phyloP scores from a whole-genome alignment of 352 stramenopile genomes.

The Globisporangium nodosum region DNA sequence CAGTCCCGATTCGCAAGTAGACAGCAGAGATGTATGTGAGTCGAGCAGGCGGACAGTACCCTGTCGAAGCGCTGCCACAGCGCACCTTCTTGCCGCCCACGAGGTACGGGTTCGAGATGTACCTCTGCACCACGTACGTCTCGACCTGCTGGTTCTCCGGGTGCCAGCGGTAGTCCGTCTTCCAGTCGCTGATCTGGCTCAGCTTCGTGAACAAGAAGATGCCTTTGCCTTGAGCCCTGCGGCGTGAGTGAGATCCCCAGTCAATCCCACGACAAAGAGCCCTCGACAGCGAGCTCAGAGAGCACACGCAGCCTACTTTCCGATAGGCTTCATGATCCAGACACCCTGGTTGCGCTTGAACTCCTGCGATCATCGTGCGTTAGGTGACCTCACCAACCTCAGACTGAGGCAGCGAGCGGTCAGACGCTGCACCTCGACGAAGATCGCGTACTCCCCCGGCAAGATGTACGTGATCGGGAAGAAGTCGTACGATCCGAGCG shows the following conservation, averaged over 20 bases:
- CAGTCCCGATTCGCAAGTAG: neutral
- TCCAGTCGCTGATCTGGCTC: conserved; percentile 91
- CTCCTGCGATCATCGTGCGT: conserved; percentile 27
- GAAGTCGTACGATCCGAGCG: conserved; percentile 80
- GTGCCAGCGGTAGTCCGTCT: conserved; percentile 82
- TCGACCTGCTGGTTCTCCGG: conserved; percentile 81
- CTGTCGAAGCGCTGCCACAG: neutral
- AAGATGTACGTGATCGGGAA: conserved; percentile 93
- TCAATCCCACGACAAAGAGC: neutral
- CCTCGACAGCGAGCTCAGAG: neutral
- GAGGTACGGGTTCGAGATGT: conserved; percentile 92
- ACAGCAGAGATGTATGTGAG: neutral
- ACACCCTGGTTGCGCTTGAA: conserved; percentile 89
- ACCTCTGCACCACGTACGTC: conserved; percentile 93
- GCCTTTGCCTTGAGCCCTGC: conserved; percentile 82
- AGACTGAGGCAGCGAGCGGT: neutral
- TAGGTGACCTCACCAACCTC: too few relatives aligned
- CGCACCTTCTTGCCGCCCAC: conserved; percentile 89
- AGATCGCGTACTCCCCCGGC: conserved; percentile 92
- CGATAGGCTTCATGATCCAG: conserved; percentile 97
- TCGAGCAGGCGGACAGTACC: too few relatives aligned
- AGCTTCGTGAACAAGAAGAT: conserved; percentile 96
- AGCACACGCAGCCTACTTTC: conserved; percentile 47
- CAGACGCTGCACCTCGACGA: conserved; percentile 62
- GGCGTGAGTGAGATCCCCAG: neutral